Conservation (phyloP, 169 alveolate species). For the Cryptosporidium muris region DNA sequence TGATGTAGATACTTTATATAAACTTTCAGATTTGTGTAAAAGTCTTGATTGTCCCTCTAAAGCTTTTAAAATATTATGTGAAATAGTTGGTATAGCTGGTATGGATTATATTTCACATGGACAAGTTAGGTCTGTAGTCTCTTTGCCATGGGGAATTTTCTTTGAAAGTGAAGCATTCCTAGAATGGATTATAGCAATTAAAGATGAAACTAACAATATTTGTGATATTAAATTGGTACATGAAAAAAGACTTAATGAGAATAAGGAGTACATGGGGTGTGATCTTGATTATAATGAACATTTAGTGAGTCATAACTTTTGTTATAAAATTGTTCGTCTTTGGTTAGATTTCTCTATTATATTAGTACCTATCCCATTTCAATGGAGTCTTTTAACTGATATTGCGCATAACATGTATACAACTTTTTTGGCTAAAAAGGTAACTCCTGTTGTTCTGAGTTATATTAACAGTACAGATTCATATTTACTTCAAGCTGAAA, state of each 20-base stretch:
- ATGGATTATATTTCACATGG: constrained; percentile 66
- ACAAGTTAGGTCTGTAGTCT: constrained; percentile 31
- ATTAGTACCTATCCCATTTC: constrained; percentile 59
- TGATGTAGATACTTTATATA: constrained; percentile 9
- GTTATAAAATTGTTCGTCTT: constrained; percentile 46
- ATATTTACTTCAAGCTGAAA: constrained; percentile 51
- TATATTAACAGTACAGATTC: constrained; percentile 42
- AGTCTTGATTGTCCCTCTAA: constrained; percentile 20
- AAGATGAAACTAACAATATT: not conserved
- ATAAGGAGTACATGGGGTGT: not conserved
- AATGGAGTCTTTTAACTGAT: constrained; percentile 43
- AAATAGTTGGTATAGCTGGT: constrained; percentile 46
- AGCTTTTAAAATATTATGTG: constrained; percentile 62
- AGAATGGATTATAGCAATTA: constrained; percentile 15
- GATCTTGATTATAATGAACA: constrained; percentile 2
- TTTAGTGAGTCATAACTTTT: not conserved
- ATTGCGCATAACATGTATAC: constrained; percentile 21
- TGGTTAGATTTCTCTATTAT: constrained; percentile 64
- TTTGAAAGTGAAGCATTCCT: constrained; percentile 32
- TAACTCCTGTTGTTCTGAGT: constrained; percentile 12
- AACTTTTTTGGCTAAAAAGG: constrained; percentile 20
- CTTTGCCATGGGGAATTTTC: constrained; percentile 62
- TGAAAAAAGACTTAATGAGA: not conserved
- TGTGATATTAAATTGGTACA: constrained; percentile 2
- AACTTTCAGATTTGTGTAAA: constrained; percentile 1